Percentiles rank a stretch among this genome's conserved stretches.
phyloP scores from a whole-genome alignment of 2,329 filamentous ascomycete genomes.

The Hortaea sp. region DNA sequence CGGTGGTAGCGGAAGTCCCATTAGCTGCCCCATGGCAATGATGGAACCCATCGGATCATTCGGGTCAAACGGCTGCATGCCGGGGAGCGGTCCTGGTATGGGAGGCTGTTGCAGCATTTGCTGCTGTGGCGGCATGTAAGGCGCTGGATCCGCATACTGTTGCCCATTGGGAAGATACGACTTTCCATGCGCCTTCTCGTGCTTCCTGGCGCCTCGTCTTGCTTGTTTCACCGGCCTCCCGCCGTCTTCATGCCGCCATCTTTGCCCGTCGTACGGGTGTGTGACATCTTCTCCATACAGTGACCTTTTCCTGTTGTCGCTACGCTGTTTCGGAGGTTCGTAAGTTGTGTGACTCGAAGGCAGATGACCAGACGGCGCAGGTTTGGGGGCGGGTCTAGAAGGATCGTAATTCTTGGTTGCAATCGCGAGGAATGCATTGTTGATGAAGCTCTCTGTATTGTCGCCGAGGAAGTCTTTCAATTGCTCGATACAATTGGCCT shows the following conservation, averaged over 20 bases:
- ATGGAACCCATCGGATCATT: slow-evolving; percentile 53
- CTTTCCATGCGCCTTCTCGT: slow-evolving; percentile 11
- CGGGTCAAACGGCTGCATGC: slow-evolving; percentile 46
- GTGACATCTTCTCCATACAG: slow-evolving; percentile 45
- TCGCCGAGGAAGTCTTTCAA: slow-evolving; percentile 67
- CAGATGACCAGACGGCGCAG: background rate
- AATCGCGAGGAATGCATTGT: slow-evolving; percentile 60
- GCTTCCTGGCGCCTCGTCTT: slow-evolving; percentile 41
- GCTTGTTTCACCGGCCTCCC: slow-evolving; percentile 50
- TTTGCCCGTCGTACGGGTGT: slow-evolving; percentile 28
- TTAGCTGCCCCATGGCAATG: slow-evolving; percentile 52
- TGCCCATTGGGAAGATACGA: background rate
- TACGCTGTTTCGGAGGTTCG: slow-evolving; percentile 16
- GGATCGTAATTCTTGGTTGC: slow-evolving; percentile 41
- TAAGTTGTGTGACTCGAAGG: slow-evolving; percentile 2
- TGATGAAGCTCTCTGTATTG: slow-evolving; percentile 53
- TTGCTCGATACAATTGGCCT: slow-evolving; percentile 58
- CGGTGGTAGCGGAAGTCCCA: slow-evolving; percentile 30
- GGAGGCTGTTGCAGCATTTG: slow-evolving; percentile 10
- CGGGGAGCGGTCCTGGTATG: slow-evolving; percentile 32
- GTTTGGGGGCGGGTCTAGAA: slow-evolving; percentile 8
- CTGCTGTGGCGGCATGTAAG: background rate
- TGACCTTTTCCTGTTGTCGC: slow-evolving; percentile 44
- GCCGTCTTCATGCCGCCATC: slow-evolving; percentile 22
- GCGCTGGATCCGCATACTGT: background rate